Conservation (phyloP, 2,329 filamentous ascomycete genomes). For the Lasiodiplodia citricola region DNA sequence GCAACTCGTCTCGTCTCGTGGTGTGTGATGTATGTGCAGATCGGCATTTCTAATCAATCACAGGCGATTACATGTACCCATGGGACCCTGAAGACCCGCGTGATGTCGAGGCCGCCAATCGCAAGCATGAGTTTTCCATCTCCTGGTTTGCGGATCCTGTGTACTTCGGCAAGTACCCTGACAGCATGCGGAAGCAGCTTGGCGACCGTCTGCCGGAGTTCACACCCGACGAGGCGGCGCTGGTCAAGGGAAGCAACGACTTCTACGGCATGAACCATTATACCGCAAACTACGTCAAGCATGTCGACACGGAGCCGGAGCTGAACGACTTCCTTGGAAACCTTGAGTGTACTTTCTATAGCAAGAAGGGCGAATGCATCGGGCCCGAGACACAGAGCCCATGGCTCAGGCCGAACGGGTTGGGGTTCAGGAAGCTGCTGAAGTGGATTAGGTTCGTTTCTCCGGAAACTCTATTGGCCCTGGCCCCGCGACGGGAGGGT, state of each 20-base stretch:
- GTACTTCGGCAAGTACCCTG: constrained; percentile 83
- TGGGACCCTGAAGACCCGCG: constrained; percentile 78
- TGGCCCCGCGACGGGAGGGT: constrained; percentile 61
- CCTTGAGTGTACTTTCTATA: constrained; percentile 72
- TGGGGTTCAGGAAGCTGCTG: constrained; percentile 75
- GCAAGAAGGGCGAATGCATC: constrained; percentile 74
- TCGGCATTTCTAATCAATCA: constrained; percentile 2
- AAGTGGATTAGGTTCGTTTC: constrained; percentile 40
- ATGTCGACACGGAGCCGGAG: constrained; percentile 66
- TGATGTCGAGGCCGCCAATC: constrained; percentile 76
- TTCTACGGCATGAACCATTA: constrained; percentile 97
- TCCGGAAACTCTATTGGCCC: constrained; percentile 8
- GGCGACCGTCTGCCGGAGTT: constrained; percentile 77
- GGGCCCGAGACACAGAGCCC: constrained; percentile 81
- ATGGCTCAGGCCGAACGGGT: constrained; percentile 78
- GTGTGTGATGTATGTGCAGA: constrained; percentile 12
- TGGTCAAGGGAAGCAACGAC: constrained; percentile 87
- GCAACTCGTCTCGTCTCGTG: constrained; percentile 6
- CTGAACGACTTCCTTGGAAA: constrained; percentile 76
- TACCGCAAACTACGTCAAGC: constrained; percentile 84
- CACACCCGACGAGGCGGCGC: constrained; percentile 70
- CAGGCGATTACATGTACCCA: constrained; percentile 78
- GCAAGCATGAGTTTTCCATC: constrained; percentile 87
- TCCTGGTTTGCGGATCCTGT: constrained; percentile 89
- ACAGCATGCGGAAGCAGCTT: constrained; percentile 81